Evolutionary conservation across 2,329 filamentous ascomycete genomes (phyloP), one percentile per base, ranked within the genome.

Genomic region (Fusarium annulatum): DNA sequence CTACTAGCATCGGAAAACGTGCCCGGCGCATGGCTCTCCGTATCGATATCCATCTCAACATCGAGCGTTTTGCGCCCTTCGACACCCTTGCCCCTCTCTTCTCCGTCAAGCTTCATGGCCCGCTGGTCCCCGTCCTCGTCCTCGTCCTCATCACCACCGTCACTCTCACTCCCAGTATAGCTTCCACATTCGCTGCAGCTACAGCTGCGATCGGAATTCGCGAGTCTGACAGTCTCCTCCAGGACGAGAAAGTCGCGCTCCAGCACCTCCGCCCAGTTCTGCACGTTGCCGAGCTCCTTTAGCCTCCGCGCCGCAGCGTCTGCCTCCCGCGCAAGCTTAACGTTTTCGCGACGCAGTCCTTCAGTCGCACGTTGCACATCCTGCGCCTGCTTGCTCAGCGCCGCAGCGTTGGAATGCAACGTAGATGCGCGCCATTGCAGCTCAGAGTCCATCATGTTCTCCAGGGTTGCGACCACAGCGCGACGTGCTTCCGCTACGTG

Each of bases 201-300:
- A 49, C 81, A 84, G 51, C 79, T 80, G 58, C 79, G 80, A 43
- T 76, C 78, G 53, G 79, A 80, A 56, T 82, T 84, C 5, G 88
- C 90, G 64, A 91, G 79, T 74, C 89, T 82, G 76, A 92, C 79
- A 46, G 90, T 92, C 85, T 92, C 90, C 80, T 91, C 89, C 11
- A 93, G 79, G 49, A 91, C 86, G 62, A 91, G 72, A 72, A 93
- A 90, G 74, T 91, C 89, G 67, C 89, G 82, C 85, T 92, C 93
- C 78, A 96, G 85, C 83, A 95, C 90, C 87, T 96, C 94, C 28
- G 93, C 93, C 93, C 93, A 96, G 81, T 95, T 95, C 86, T 96
- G 93, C 79, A 96, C 89, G 79, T 95, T 91, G 30, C 93, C 93
- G 69, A 95, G 85, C 85, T 95, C 93, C 84, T 95, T 95, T 67